Base-by-base conservation (phyloP, 176 grass and related monocot genomes). In the Coix lacrymajobi region DNA sequence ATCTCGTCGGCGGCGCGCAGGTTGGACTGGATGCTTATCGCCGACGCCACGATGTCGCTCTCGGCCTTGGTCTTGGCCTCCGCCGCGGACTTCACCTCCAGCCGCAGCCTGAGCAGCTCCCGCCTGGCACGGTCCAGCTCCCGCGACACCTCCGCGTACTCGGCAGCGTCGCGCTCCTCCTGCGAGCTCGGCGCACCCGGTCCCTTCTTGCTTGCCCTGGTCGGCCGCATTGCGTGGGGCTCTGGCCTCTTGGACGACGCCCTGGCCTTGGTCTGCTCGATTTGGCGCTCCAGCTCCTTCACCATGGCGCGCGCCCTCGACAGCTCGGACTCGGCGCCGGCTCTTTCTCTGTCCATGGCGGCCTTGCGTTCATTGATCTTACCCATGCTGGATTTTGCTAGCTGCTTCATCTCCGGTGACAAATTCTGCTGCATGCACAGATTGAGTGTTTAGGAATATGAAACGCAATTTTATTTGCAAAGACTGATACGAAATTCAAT, bases 21-120 rank as follows among this genome's bases (percentile, higher is more conserved):
- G 80, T 81, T 83, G 31, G 85, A 78, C 82, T 71, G 69, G 13
- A 87, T 80, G 71, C 60, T 95, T 19, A 83, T 90, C 31, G 76
- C 75, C 17, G 93, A 92, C 24, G 83, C 57, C 75, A 93, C 93
- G 20, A 91, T 86, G 78, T 96, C 89, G 81, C 85, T 92, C 85
- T 96, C 91, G 25, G 96, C 89, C 60, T 83, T 91, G 26, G 65
- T 63, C 74, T 99, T 99, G 3, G 83, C 91, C 79, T 93, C 96
- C 13, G 78, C 79, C 44, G 81, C 87, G 6, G 88, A 78, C 34
- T 25, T 77, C 62, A 85, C 75, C 71, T 96, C 91, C 19, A 90
- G 87, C 66, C 91, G 80, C 46, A 99, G 69, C 34, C 73, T 85
- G 52, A 84, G 85, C 29, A 96, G 60, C 80, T 99, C 93, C 80